A percentile compares a stretch with the other conserved stretches of the same genome.
These are phyloP conservation scores for Westerdykella ornata DNA, from an alignment of 2,329 filamentous ascomycete genomes.

Conservation along the genomic window DNA sequence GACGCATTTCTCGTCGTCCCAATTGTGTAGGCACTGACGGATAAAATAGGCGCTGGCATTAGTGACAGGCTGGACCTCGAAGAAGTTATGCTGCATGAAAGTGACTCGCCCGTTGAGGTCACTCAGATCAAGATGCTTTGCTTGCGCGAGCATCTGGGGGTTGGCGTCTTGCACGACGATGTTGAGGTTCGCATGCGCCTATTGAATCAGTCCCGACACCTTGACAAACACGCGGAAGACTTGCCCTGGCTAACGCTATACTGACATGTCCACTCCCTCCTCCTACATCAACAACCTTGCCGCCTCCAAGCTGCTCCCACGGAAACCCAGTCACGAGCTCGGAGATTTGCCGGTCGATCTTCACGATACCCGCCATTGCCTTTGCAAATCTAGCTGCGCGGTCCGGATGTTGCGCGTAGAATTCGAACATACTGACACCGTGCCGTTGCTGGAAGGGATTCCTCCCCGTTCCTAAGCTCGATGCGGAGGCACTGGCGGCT, in stretches of 20 bases:
- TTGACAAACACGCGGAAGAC: constrained; percentile 4
- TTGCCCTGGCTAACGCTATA: constrained; percentile 16
- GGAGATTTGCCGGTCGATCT: constrained; percentile 21
- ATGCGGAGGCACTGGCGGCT: constrained; percentile 14
- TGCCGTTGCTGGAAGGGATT: constrained; percentile 19
- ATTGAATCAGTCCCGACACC: constrained; percentile 1
- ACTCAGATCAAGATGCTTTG: not conserved
- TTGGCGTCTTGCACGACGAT: constrained; percentile 13
- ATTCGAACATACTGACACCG: constrained; percentile 20
- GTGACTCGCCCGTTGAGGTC: constrained; percentile 14
- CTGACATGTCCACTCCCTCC: constrained; percentile 19
- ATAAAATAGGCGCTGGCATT: constrained; percentile 33
- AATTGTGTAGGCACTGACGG: constrained; percentile 38
- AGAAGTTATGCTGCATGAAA: constrained; percentile 36
- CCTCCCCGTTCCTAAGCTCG: constrained; percentile 2
- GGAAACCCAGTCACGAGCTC: constrained; percentile 17
- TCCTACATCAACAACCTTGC: constrained; percentile 19
- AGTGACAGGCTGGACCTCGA: constrained; percentile 29
- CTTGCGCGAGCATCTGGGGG: constrained; percentile 7
- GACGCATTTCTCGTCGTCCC: constrained; percentile 34
- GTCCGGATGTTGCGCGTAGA: constrained; percentile 20
- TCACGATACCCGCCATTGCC: constrained; percentile 24
- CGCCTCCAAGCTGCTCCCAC: constrained; percentile 11
- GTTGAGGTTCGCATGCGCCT: constrained; percentile 8
- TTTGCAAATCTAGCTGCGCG: constrained; percentile 23